Conservation (phyloP, 2,329 filamentous ascomycete genomes). For the Penicillium oxalicum region DNA sequence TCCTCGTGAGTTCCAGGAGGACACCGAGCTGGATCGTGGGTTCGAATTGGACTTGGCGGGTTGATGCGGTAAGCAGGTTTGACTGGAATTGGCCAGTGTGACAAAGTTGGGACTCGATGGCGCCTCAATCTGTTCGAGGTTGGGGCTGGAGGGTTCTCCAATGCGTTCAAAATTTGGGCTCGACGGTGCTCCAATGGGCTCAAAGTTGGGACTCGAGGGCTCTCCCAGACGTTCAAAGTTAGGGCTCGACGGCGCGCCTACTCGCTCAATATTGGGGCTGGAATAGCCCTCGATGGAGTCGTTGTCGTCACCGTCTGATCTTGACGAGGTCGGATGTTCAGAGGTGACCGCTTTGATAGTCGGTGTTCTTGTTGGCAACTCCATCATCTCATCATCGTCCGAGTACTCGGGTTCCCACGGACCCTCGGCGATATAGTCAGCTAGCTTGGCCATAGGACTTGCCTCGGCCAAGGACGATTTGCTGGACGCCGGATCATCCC, state of each 20-base stretch:
- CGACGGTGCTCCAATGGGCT: constrained; percentile 23
- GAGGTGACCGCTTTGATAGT: constrained; percentile 36
- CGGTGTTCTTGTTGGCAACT: constrained; percentile 27
- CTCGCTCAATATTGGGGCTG: constrained; percentile 36
- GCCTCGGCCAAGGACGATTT: constrained; percentile 30
- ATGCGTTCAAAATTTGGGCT: constrained; percentile 35
- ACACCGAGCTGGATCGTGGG: constrained; percentile 35
- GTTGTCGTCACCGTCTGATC: constrained; percentile 15
- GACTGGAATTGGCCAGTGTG: constrained; percentile 33
- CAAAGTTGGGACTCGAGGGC: constrained; percentile 33
- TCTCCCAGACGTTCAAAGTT: constrained; percentile 34
- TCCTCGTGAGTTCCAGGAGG: constrained; percentile 37
- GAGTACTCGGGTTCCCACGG: constrained; percentile 24
- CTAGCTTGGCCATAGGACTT: constrained; percentile 16
- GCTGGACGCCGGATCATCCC: constrained; percentile 36
- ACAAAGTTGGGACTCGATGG: constrained; percentile 36
- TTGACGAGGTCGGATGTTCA: constrained; percentile 25
- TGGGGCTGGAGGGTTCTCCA: constrained; percentile 2
- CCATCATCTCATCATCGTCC: constrained; percentile 32
- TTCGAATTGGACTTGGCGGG: constrained; percentile 28
- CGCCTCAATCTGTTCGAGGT: constrained; percentile 16
- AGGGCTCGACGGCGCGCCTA: constrained; percentile 28
- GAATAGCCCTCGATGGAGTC: constrained; percentile 28
- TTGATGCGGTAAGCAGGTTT: constrained; percentile 32
- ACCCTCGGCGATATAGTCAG: constrained; percentile 16